phyloP scores from a whole-genome alignment of 306 rosid genomes.

The Sindora glabra region DNA sequence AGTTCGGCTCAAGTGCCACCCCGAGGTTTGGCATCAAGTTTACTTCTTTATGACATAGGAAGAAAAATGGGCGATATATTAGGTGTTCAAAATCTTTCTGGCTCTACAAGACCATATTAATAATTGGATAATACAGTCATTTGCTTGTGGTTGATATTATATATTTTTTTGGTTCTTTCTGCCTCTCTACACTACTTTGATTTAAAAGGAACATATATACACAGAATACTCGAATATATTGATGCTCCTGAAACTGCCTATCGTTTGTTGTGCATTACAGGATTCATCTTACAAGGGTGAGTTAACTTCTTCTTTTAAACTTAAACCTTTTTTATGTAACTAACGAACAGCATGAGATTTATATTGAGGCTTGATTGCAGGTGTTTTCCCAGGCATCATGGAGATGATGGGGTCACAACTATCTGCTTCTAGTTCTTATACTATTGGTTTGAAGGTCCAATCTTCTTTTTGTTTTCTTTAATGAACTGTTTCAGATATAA shows the following conservation, averaged over 20 bases:
- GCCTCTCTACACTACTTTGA: background rate
- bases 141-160: background rate
- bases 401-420: conserved; percentile 36
- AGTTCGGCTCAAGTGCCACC: no score
- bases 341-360: background rate
- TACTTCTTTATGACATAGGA: no score
- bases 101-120: no score
- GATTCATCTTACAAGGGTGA: conserved; percentile 47
- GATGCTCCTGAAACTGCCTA: conserved; percentile 40
- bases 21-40: no score
- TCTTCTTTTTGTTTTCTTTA: background rate
- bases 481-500: background rate
- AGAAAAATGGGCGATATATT: background rate
- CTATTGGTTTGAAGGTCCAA: conserved; percentile 49
- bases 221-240: background rate
- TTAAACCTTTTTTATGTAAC: background rate
- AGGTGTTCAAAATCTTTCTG: background rate
- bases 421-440: conserved; percentile 40
- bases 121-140: no score
- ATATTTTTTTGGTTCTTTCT: no score
- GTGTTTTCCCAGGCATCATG: conserved; percentile 18
- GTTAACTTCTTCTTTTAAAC: background rate
- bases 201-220: background rate
- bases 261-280: conserved; percentile 34
- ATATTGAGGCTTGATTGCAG: conserved; percentile 23